phyloP scores from a whole-genome alignment of 495 filamentous ascomycete species.

The Hapsidospora chrysogenum region DNA sequence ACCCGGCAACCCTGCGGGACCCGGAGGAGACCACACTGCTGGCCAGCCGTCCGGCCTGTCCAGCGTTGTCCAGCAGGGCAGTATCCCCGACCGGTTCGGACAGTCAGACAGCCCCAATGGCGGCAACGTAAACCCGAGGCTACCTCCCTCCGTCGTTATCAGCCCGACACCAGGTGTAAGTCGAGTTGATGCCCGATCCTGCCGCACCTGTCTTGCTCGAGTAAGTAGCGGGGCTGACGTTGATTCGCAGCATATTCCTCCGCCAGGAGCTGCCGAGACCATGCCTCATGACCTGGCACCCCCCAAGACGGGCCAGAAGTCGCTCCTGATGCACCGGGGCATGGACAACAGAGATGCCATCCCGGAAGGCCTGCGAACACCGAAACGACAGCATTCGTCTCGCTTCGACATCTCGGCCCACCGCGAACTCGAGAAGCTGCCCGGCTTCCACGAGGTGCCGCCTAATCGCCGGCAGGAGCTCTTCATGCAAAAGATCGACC shows the following conservation, averaged over 20 bases:
- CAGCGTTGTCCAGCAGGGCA: conserved; percentile 9
- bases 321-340: conserved; percentile 75
- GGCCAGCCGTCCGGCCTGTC: conserved; percentile 14
- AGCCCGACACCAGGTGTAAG: conserved; percentile 90
- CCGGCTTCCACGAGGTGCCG: conserved; percentile 96
- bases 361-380: conserved; percentile 85
- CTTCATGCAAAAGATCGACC: conserved; percentile 99
- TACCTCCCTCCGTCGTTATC: conserved; percentile 84
- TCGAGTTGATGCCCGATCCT: too few species aligned
- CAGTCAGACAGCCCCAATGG: conserved; percentile 33
- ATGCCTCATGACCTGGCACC: conserved; percentile 97
- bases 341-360: conserved; percentile 90
- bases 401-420: conserved; percentile 96
- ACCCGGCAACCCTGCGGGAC: conserved; percentile 46
- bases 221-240: too few species aligned
- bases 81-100: conserved; percentile 27
- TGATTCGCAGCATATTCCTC: conserved; percentile 61
- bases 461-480: conserved; percentile 90
- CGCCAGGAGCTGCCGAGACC: conserved; percentile 85
- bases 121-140: conserved; percentile 47
- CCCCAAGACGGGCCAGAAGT: conserved; percentile 74
- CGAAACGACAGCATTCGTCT: conserved; percentile 91
- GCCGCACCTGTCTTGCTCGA: too few species aligned
- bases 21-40: conserved; percentile 30
- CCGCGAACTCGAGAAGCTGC: conserved; percentile 89